Base-by-base conservation (phyloP, 78 protist genomes). In the Blattamonas nauphoetae region DNA sequence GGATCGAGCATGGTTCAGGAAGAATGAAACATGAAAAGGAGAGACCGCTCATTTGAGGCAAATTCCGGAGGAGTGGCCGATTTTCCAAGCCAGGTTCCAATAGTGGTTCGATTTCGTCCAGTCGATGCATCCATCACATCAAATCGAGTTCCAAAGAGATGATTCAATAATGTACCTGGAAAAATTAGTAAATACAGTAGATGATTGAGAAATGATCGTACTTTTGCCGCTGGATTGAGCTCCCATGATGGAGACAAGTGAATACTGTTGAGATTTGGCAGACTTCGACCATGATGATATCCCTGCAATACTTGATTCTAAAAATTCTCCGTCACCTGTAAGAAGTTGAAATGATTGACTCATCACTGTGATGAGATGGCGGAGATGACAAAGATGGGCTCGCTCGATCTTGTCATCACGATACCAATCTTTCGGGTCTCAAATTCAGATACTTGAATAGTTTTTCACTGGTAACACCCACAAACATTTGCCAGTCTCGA, bases 201-300 rank as follows among this genome's bases (percentile, higher is more conserved):
- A 79, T 79, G 33, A 79, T 79, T 6, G 4, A 5, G 32, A 21
- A 79, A 36, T 4, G 11, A 79, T 32, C 42, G 6, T 6, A 79
- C 83, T 79, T 79, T 79, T 79, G n/a, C 83, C 83, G 36, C 42
- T n/a, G 4, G 83, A 79, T 79, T 79, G 83, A 32, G 83, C 83
- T 32, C 83, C 83, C 83, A 79, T 5, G 83, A 79, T 21, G 21
- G 83, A 84, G 42, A 84, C 78, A 34, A 84, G 32, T 5, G 33
- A 33, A 84, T 43, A 84, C 29, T 84, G 38, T 55, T 55, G 11
- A 29, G 71, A 29, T 29, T 55, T 11, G 21, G 21, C 21, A 55
- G 71, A 55, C 71, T 55, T 55, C 21, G 71, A 55, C 71, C 71
- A 55, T 55, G 11, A 21, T 29, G 21, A 55, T 55, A 55, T 29